A percentile compares a stretch with the other conserved stretches of the same genome.
phyloP scores from a whole-genome alignment of 2,329 filamentous ascomycete genomes.

The Camillea tinctor region DNA sequence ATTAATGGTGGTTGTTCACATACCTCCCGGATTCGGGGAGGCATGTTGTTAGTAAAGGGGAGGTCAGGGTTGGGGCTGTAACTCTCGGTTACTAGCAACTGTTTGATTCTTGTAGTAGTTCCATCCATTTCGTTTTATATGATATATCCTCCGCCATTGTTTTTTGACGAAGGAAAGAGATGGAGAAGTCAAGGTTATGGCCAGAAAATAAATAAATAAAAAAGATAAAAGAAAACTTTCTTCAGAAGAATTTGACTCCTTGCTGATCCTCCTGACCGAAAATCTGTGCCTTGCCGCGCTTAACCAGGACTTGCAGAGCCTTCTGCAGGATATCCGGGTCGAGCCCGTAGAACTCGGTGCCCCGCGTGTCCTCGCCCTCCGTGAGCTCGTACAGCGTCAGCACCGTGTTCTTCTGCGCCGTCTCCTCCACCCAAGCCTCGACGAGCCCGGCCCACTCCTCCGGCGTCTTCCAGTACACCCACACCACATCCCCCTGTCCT shows the following conservation, averaged over 20 bases:
- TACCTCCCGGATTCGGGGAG: neutral
- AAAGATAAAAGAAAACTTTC: neutral
- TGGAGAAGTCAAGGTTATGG: too few species aligned
- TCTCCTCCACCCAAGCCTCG: slow-evolving; percentile 80
- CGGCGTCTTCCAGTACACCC: slow-evolving; percentile 80
- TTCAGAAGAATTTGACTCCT: slow-evolving; percentile 95
- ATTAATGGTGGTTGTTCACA: neutral
- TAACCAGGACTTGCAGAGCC: slow-evolving; percentile 77
- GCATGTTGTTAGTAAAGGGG: too few species aligned
- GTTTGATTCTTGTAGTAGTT: neutral
- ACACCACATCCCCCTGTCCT: slow-evolving; percentile 55
- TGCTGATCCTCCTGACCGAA: slow-evolving; percentile 86
- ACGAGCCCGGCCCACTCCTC: slow-evolving; percentile 87
- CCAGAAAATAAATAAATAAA: too few species aligned
- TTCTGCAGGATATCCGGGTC: slow-evolving; percentile 78
- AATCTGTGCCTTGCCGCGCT: slow-evolving; percentile 87
- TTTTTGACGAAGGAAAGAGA: neutral
- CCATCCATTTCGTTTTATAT: neutral
- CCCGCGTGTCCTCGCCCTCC: slow-evolving; percentile 77
- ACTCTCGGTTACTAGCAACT: neutral
- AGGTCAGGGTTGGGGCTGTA: too few species aligned
- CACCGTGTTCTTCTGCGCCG: slow-evolving; percentile 84
- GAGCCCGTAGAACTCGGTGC: slow-evolving; percentile 81
- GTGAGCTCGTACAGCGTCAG: slow-evolving; percentile 89
- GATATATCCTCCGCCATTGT: neutral